These are phyloP conservation scores for Lentinus tigrinus DNA, from an alignment of 768 basidiomycete genomes.

Conservation along the genomic window DNA sequence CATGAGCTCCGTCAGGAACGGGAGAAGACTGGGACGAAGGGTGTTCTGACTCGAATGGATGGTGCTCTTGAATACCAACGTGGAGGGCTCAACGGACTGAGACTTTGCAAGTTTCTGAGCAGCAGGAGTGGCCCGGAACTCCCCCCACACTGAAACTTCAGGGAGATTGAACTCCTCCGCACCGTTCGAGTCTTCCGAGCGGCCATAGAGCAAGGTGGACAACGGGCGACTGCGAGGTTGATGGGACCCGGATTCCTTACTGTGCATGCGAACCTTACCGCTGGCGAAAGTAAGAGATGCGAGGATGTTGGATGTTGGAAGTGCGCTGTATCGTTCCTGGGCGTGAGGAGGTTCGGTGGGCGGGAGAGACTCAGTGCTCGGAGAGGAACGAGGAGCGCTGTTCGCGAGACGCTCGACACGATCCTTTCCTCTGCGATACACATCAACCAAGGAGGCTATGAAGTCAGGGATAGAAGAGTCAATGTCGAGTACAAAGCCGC, in stretches of 20 bases:
- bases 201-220: slow-evolving; percentile 41
- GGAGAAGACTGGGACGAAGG: slow-evolving; percentile 76
- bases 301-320: slow-evolving; percentile 60
- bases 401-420: slow-evolving; percentile 66
- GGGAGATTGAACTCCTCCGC: slow-evolving; percentile 74
- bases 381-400: slow-evolving; percentile 47
- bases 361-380: slow-evolving; percentile 20
- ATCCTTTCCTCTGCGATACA: slow-evolving; percentile 80
- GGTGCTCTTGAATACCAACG: slow-evolving; percentile 80
- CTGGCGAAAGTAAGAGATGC: slow-evolving; percentile 76
- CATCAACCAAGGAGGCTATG: slow-evolving; percentile 79
- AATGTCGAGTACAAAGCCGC: slow-evolving; percentile 82
- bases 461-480: slow-evolving; percentile 79
- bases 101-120: slow-evolving; percentile 33
- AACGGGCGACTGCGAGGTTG: slow-evolving; percentile 34
- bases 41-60: slow-evolving; percentile 88
- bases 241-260: slow-evolving; percentile 40
- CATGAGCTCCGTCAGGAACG: slow-evolving; percentile 79
- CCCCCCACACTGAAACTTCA: slow-evolving; percentile 76
- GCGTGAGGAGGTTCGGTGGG: background rate
- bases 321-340: slow-evolving; percentile 31
- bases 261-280: slow-evolving; percentile 79
- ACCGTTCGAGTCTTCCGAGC: slow-evolving; percentile 41
- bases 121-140: slow-evolving; percentile 65
- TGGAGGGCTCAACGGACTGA: slow-evolving; percentile 45